Conservation (phyloP, 2,329 filamentous ascomycete species). For the Trichoderma sp. region DNA sequence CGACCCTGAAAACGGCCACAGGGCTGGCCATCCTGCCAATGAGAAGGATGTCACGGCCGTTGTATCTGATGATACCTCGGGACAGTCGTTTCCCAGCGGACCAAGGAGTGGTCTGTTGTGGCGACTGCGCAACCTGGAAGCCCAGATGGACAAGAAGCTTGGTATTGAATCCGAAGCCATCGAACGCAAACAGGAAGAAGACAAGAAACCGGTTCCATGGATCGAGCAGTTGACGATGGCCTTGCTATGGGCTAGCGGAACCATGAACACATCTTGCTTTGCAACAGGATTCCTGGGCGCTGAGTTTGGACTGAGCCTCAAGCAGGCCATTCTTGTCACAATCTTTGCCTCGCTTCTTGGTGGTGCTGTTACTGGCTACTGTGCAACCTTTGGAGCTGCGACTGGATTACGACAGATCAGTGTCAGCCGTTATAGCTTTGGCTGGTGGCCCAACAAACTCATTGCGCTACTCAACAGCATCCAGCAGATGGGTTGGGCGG, state of each 20-base stretch:
- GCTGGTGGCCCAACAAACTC: constrained; percentile 51
- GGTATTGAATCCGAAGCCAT: constrained; percentile 50
- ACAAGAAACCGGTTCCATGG: constrained; percentile 34
- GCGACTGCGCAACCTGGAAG: constrained; percentile 42
- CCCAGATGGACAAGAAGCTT: constrained; percentile 44
- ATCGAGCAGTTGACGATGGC: constrained; percentile 49
- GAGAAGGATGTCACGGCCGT: not conserved
- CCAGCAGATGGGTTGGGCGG: constrained; percentile 51
- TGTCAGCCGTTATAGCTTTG: constrained; percentile 49
- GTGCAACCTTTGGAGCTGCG: constrained; percentile 49
- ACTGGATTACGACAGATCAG: constrained; percentile 52
- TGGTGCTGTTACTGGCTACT: constrained; percentile 39
- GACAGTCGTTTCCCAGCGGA: not conserved
- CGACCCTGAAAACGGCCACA: constrained; percentile 7
- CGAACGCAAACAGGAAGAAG: constrained; percentile 44
- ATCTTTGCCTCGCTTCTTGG: constrained; percentile 46
- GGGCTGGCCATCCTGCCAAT: not conserved
- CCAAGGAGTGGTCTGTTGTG: constrained; percentile 32
- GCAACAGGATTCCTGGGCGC: constrained; percentile 51
- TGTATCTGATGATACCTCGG: constrained; percentile 17
- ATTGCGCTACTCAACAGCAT: constrained; percentile 43
- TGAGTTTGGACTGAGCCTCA: constrained; percentile 47
- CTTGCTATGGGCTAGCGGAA: constrained; percentile 50
- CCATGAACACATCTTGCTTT: constrained; percentile 52
- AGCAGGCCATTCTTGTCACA: constrained; percentile 44